A percentile compares a stretch with the other conserved stretches of the same genome.
phyloP scores from a whole-genome alignment of 2,329 filamentous ascomycete genomes.

The Fusarium denticulatum region DNA sequence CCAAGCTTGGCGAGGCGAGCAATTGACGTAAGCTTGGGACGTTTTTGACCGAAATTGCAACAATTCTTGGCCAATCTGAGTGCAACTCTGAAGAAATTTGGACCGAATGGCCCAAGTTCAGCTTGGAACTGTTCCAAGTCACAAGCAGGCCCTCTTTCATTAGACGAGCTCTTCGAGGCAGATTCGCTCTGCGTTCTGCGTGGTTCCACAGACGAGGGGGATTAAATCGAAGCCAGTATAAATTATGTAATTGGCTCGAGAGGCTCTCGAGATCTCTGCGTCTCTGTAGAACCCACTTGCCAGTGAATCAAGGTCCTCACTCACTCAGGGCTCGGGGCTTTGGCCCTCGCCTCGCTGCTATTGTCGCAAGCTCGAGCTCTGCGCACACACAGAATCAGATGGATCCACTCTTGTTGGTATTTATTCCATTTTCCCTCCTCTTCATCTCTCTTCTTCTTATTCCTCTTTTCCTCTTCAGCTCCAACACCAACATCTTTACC shows the following conservation, averaged over 20 bases:
- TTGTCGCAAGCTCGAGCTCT: background rate
- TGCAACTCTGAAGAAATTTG: rapidly evolving
- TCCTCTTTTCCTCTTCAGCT: background rate
- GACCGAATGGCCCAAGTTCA: background rate
- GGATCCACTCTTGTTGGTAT: background rate
- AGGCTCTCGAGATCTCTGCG: background rate
- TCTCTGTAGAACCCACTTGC: background rate
- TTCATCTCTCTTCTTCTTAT: background rate
- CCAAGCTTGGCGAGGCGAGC: background rate
- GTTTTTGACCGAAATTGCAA: background rate
- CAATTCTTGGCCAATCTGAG: rapidly evolving
- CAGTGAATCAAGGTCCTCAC: background rate
- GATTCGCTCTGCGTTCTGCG: background rate
- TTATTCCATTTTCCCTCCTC: background rate
- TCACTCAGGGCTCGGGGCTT: background rate
- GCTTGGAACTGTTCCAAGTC: background rate
- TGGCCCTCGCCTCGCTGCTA: background rate
- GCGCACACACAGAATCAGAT: background rate
- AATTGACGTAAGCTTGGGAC: background rate
- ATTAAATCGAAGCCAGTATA: background rate
- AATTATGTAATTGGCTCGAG: background rate
- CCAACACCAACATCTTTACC: background rate
- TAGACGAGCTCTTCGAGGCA: background rate
- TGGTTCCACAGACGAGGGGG: background rate
- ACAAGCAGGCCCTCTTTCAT: background rate